phyloP scores from a whole-genome alignment of 2,329 filamentous ascomycete species.

The Capronia americana region DNA sequence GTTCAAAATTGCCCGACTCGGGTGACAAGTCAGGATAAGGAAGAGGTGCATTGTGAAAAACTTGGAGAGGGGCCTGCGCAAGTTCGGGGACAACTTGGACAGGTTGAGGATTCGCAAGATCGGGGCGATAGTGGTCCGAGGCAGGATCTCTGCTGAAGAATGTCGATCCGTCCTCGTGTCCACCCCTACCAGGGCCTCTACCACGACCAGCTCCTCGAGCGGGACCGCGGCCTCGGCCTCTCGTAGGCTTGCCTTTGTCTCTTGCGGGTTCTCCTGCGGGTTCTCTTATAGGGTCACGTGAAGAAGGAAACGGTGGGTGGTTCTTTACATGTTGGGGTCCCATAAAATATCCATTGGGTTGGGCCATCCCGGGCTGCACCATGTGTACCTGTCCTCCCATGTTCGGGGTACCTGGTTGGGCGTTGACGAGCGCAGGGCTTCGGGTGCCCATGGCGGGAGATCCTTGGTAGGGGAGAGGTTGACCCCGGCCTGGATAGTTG shows the following conservation, averaged over 20 bases:
- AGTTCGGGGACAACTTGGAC: slow-evolving; percentile 28
- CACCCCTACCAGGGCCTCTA: slow-evolving; percentile 38
- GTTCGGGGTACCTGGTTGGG: slow-evolving; percentile 69
- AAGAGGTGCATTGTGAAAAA: slow-evolving; percentile 42
- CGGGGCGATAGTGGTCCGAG: slow-evolving; percentile 40
- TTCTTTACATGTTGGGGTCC: slow-evolving; percentile 66
- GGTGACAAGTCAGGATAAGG: slow-evolving; percentile 67
- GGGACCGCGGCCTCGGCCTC: slow-evolving; percentile 35
- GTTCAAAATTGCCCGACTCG: slow-evolving; percentile 73
- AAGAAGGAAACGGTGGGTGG: slow-evolving; percentile 48
- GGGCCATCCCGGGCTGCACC: slow-evolving; percentile 65
- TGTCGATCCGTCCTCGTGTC: slow-evolving; percentile 41
- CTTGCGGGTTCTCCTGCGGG: slow-evolving; percentile 26
- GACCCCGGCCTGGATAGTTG: slow-evolving; percentile 50
- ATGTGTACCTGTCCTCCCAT: slow-evolving; percentile 74
- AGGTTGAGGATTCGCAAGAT: slow-evolving; percentile 34
- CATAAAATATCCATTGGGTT: slow-evolving; percentile 64
- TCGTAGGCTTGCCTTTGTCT: slow-evolving; percentile 46
- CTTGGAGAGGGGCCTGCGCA: slow-evolving; percentile 22
- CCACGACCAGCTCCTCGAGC: slow-evolving; percentile 39
- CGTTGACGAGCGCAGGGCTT: slow-evolving; percentile 70
- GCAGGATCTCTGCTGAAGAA: slow-evolving; percentile 41
- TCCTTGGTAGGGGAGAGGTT: slow-evolving; percentile 62
- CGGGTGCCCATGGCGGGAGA: slow-evolving; percentile 69
- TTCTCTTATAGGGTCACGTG: slow-evolving; percentile 38